Percentiles rank a stretch among this genome's conserved stretches.
phyloP scores from a whole-genome alignment of 1,139 yeast species.

The Wickerhamomyces sp. region DNA sequence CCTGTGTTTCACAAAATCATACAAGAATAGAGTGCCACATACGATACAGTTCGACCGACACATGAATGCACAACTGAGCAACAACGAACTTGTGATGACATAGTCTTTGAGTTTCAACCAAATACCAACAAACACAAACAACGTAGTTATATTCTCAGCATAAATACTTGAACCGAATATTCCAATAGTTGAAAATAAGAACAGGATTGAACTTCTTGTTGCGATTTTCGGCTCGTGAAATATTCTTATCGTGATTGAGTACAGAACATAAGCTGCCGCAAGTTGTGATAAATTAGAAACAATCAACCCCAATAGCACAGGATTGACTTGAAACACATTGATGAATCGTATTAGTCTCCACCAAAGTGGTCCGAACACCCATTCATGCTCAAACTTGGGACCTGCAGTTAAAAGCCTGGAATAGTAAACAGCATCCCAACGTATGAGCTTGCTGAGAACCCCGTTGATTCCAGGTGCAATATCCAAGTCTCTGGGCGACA shows the following conservation, averaged over 20 bases:
- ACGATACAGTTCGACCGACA: slow-evolving; percentile 74
- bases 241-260: slow-evolving; percentile 37
- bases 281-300: slow-evolving; percentile 47
- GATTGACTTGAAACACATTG: slow-evolving; percentile 40
- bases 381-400: slow-evolving; percentile 73
- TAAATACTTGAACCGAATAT: slow-evolving; percentile 72
- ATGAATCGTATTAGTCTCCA: slow-evolving; percentile 29
- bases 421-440: slow-evolving; percentile 89
- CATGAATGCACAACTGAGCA: slow-evolving; percentile 52
- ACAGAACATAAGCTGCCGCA: slow-evolving; percentile 44
- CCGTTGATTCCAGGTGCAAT: too few relatives aligned
- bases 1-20: slow-evolving; percentile 41
- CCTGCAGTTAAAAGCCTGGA: slow-evolving; percentile 45
- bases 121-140: slow-evolving; percentile 58
- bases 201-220: slow-evolving; percentile 40
- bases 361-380: slow-evolving; percentile 85
- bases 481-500: too few relatives aligned
- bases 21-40: slow-evolving; percentile 61
- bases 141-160: slow-evolving; percentile 69
- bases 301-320: slow-evolving; percentile 33
- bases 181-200: slow-evolving; percentile 74
- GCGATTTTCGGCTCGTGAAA: slow-evolving; percentile 28
- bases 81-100: slow-evolving; percentile 51
- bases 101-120: slow-evolving; percentile 33
- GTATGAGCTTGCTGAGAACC: slow-evolving; percentile 46